Percentiles rank a stretch among this genome's conserved stretches.
Evolutionary conservation across 208 protist genomes (phyloP).

Genomic region (Zelonia costaricensis): DNA sequence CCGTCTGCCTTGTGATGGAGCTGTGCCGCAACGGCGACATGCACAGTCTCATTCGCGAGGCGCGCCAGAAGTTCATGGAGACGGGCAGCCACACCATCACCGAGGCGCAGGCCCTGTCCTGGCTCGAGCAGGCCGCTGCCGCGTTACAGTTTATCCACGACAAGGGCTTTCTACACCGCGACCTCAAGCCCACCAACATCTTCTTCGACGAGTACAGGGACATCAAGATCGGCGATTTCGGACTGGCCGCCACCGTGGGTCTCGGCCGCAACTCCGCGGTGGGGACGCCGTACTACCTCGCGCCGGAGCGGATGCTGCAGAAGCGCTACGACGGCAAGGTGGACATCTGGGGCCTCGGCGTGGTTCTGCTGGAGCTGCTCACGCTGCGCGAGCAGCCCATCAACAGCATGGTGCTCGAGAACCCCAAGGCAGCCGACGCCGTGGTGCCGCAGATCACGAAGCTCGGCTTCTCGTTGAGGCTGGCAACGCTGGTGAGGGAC

Average conservation of each 20-base stretch:
- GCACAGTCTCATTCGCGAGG: slow-evolving; percentile 54
- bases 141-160: slow-evolving; percentile 86
- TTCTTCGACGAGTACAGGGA: slow-evolving; percentile 80
- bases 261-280: slow-evolving; percentile 68
- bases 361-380: slow-evolving; percentile 79
- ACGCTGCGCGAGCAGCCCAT: slow-evolving; percentile 80
- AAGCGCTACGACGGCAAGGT: slow-evolving; percentile 85
- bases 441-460: slow-evolving; percentile 59
- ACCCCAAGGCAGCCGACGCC: slow-evolving; percentile 42
- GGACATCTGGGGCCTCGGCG: slow-evolving; percentile 85
- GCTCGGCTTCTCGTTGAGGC: slow-evolving; percentile 65
- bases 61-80: slow-evolving; percentile 68
- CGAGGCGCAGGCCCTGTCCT: slow-evolving; percentile 65
- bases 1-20: slow-evolving; percentile 90
- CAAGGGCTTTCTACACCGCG: slow-evolving; percentile 84
- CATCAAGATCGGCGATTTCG: slow-evolving; percentile 91
- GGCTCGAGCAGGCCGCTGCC: slow-evolving; percentile 76
- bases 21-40: slow-evolving; percentile 82
- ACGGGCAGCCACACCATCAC: slow-evolving; percentile 60
- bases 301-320: slow-evolving; percentile 89
- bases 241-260: slow-evolving; percentile 72
- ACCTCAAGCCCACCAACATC: slow-evolving; percentile 92
- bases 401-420: slow-evolving; percentile 80
- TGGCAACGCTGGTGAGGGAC: slow-evolving; percentile 59
- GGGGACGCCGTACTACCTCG: slow-evolving; percentile 91